Conservation (phyloP, 164 flowering plant genomes). For the Akebia trifoliata region DNA sequence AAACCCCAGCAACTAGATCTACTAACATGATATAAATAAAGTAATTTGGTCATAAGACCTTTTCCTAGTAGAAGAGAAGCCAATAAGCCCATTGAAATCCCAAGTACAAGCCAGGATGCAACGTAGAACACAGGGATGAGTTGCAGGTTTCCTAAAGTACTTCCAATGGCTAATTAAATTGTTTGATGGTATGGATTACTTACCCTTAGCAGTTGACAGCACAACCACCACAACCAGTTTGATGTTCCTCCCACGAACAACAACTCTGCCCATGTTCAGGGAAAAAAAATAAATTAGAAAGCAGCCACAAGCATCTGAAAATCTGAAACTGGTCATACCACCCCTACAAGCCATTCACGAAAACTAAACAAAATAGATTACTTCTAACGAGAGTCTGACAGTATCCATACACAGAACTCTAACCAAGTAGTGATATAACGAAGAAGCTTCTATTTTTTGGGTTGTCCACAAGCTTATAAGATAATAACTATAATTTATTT, state of each 20-base stretch:
- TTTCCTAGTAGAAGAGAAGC: neutral
- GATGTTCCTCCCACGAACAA: conserved; percentile 62
- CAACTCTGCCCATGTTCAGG: conserved; percentile 37
- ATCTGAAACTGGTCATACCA: neutral
- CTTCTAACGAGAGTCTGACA: neutral
- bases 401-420: neutral
- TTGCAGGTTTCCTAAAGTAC: neutral
- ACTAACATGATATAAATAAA: neutral
- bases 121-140: neutral
- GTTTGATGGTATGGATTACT: conserved; percentile 6
- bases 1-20: neutral
- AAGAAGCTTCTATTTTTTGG: no score
- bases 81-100: neutral
- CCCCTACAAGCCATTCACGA: neutral
- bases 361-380: conserved; percentile 1
- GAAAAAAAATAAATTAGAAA: conserved; percentile 3
- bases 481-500: neutral
- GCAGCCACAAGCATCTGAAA: neutral
- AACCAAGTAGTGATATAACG: neutral
- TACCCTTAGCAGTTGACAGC: conserved; percentile 53
- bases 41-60: neutral
- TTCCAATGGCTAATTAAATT: neutral
- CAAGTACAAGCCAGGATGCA: neutral
- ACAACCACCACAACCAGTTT: conserved; percentile 67
- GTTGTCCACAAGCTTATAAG: neutral